Base-by-base conservation (phyloP, 352 stramenopile genomes). In the Globisporangium yorkense region DNA sequence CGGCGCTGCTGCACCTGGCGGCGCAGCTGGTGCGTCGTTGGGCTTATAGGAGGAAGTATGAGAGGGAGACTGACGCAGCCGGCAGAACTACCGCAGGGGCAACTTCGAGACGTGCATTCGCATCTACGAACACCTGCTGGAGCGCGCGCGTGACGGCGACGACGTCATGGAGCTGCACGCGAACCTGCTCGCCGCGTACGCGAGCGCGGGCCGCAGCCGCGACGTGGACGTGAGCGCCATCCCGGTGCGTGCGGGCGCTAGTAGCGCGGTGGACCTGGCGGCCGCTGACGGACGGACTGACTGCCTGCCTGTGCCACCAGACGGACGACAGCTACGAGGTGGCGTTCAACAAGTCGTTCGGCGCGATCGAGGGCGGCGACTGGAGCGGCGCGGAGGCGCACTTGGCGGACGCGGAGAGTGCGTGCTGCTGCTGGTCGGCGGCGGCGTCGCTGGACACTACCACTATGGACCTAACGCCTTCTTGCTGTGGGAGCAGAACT, bases 281-380 rank as follows among this genome's bases (percentile, higher is more conserved):
- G 24, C 24, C 24, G 24, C 44, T 18, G 8, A 35, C 15, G 10
- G 9, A n/a, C 12, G 5, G 15, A 8, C 18, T 46, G 37, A 54
- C 24, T 27, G 53, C 46, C 24, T 58, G 2, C 5, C 16, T 8
- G 27, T 35, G 3, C 15, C 2, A 13, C 39, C 48, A 89, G 82
- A 78, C 75, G 39, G 72, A 91, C 35, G 83, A 88, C 54, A 87
- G 72, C 48, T 91, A 88, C 43, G 84, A 94, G 59, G 66, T 94
- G 51, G 77, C 81, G 12, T 94, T 89, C 59, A 94, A 94, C 68
- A 90, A 89, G 68, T 87, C 84, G 57, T 89, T 94, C 55, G 63
- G 87, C n/a, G 73, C 77, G 8, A 85, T 94, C 33, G 77, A 90
- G 41, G 73, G 66, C 16, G 65, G 67, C 39, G 71, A 94, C 57